Base-by-base conservation (phyloP, 768 basidiomycete species). In the Paxillus rubicundulus region DNA sequence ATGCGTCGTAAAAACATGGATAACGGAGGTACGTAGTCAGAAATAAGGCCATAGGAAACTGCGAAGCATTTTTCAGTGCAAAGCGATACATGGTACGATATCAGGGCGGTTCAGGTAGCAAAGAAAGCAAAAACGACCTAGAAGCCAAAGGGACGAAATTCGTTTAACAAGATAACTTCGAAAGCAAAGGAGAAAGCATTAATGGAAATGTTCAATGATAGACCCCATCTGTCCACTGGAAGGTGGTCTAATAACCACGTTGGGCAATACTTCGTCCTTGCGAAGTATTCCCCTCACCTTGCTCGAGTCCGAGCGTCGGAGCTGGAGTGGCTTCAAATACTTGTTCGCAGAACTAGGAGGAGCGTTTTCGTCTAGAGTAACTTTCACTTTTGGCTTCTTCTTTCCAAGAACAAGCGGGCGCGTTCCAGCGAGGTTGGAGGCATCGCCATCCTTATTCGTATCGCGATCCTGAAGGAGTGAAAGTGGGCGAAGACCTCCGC, bases 391-490 rank as follows among this genome's bases (percentile, higher is more conserved):
- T 49, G 54, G 59, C 56, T 77, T 72, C 64, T 77, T 84, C 75
- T 83, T 85, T 49, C 76, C 76, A 54, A 85, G 70, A 58, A 73
- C 63, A 55, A 87, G 76, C 57, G 84, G 84, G 49, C 78, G 81
- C 45, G 77, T 82, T 12, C 70, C 69, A 41, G 56, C 30, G n/a
- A 45, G 21, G 34, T 53, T 46, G 44, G 47, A 44, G 40, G 48
- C 45, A 32, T 67, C 65, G 34, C 58, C 57, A 51, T 62, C 66
- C 49, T 63, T 61, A 52, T 78, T 79, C 24, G 68, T 62, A 62
- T 77, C 76, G 59, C 81, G 81, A 58, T 84, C 80, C 68, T 82
- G 77, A 61, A 87, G 73, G 50, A 87, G 80, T 18, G 82, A 76
- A 48, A 87, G 78, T 53, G 77, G 77, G 53, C 85, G 84, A 55